Evolutionary conservation across 257 asterid genomes (phyloP), one percentile per base, ranked within the genome.

Genomic region (Ballota nigra): DNA sequence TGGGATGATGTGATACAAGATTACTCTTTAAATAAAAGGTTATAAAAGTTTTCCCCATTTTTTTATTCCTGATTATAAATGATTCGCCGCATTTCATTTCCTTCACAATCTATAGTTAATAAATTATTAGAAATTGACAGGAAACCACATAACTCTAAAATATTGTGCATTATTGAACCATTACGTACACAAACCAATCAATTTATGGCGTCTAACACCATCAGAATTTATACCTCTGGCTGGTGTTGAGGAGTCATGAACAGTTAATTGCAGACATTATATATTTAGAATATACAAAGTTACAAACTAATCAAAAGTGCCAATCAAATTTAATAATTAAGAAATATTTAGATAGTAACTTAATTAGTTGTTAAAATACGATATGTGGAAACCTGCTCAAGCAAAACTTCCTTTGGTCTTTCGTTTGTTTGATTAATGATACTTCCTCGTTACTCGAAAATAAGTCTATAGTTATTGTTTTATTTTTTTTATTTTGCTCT

Each of bases 341-440:
- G 13, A 51, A 69, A 62, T 57, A 69, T 31, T 69, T 47, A 41
- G 59, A 72, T 22, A 52, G 57, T 64, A 45, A 74, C 24, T 19
- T 22, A 28, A 69, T 43, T 64, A 18, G 11, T 64, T 5, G 5
- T 13, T 19, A 56, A 49, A 65, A 60, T 2, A 6, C 63, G 2
- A 22, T 70, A 81, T 78, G 81, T 19, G 81, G 83, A 61, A 40
- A 78, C 63, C 61, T 78, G 83, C 62, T 73, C 38, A 40, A 49
- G 81, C 71, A 23, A 67, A 70, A 38, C 49, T 1, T 2, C 8
- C 7, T 33, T 49, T 23, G n/a, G 36, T 34, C 9, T 13, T 29
- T 29, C 34, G 34, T 4, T n/a, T n/a, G n/a, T n/a, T n/a, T n/a
- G n/a, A n/a, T n/a, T n/a, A 28, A 28, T 28, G 33, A 28, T 28